A percentile compares a stretch with the other conserved stretches of the same genome.
Evolutionary conservation across 2,329 filamentous ascomycete genomes (phyloP).

Genomic region (Daldinia sp.): DNA sequence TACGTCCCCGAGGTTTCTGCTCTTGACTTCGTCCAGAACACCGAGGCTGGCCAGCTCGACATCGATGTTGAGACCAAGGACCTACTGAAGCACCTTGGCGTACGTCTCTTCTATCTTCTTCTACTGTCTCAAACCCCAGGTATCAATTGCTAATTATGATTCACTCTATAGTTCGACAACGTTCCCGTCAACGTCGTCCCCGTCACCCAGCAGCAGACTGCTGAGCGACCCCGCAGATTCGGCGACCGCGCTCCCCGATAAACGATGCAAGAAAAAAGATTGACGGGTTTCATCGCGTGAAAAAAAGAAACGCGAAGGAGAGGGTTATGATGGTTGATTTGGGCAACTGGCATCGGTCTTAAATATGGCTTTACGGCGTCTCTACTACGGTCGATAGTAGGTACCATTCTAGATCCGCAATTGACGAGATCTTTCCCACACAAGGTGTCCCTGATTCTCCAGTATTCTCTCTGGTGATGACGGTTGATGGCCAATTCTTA

Average conservation of each 20-base stretch:
- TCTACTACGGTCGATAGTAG: constrained; percentile 67
- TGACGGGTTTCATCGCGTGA: constrained; percentile 45
- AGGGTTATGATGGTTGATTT: constrained; percentile 50
- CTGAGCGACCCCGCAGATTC: constrained; percentile 85
- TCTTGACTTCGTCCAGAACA: constrained; percentile 96
- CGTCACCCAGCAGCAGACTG: constrained; percentile 87
- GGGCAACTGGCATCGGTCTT: constrained; percentile 60
- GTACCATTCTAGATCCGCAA: constrained; percentile 68
- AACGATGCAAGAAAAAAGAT: constrained; percentile 21
- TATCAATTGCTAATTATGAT: constrained; percentile 47
- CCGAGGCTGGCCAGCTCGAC: constrained; percentile 92
- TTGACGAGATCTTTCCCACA: constrained; percentile 69
- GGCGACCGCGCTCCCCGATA: constrained; percentile 68
- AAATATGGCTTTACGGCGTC: constrained; percentile 64
- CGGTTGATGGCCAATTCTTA: constrained; percentile 88
- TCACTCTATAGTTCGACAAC: constrained; percentile 81
- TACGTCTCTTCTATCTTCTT: constrained; percentile 67
- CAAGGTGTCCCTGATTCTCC: constrained; percentile 93
- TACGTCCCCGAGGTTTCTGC: constrained; percentile 99
- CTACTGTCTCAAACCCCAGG: too few relatives aligned
- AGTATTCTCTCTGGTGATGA: constrained; percentile 70
- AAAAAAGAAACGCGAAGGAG: constrained; percentile 49
- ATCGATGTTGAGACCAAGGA: constrained; percentile 99
- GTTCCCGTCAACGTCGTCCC: constrained; percentile 96
- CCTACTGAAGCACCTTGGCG: constrained; percentile 96